A percentile compares a stretch with the other conserved stretches of the same genome.
These are phyloP conservation scores for Viridothelium virens DNA, from an alignment of 495 filamentous ascomycete species.

Conservation along the genomic window DNA sequence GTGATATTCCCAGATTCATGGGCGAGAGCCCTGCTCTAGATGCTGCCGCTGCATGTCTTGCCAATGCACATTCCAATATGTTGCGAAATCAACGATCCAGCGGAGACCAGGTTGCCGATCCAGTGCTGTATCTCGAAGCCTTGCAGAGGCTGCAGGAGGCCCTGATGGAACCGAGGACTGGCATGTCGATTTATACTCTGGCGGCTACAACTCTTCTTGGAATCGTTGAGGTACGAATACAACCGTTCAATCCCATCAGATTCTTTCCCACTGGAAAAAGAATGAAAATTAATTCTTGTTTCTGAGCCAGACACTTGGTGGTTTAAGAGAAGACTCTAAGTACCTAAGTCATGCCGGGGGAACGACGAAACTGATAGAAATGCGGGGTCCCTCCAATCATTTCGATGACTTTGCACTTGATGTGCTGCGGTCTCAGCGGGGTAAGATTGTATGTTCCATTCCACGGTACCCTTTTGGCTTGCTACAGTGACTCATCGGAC, in stretches of 20 bases:
- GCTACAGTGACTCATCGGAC: neutral
- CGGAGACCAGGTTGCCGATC: neutral
- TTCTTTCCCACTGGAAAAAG: neutral
- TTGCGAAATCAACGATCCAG: neutral
- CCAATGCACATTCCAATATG: conserved; percentile 4
- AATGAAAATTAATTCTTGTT: neutral
- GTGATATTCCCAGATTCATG: neutral
- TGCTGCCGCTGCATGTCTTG: neutral
- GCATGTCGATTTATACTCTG: neutral
- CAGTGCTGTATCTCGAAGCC: conserved; percentile 1
- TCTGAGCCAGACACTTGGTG: neutral
- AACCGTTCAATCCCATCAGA: neutral
- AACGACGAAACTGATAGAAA: conserved; percentile 9
- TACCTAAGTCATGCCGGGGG: conserved; percentile 3
- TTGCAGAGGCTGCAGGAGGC: neutral
- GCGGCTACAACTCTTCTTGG: neutral
- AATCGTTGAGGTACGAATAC: neutral
- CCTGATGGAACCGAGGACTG: neutral
- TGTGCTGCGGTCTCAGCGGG: neutral
- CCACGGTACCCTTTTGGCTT: neutral
- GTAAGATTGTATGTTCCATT: neutral
- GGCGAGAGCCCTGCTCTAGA: neutral
- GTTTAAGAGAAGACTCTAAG: neutral
- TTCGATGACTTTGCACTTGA: neutral
- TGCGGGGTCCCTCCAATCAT: conserved; percentile 6